These are phyloP conservation scores for Podospora comata DNA, from an alignment of 495 filamentous ascomycete genomes.

Conservation along the genomic window DNA sequence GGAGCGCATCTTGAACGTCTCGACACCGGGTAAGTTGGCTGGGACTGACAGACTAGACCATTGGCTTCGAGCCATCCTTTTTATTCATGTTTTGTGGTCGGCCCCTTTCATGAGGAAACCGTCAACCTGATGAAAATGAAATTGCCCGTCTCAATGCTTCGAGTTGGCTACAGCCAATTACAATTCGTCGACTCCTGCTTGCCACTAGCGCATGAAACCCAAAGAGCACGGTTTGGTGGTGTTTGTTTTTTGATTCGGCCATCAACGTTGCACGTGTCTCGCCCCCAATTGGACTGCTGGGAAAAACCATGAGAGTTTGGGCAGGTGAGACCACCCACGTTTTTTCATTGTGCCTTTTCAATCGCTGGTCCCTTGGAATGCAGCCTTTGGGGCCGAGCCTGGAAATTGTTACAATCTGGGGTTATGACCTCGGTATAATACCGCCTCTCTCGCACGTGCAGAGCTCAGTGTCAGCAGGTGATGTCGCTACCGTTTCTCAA, in stretches of 20 bases:
- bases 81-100: background rate
- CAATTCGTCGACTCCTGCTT: background rate
- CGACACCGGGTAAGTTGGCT: background rate
- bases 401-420: background rate
- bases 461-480: background rate
- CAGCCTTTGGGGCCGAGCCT: background rate
- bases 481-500: background rate
- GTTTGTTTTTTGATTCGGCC: constrained; percentile 1
- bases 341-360: background rate
- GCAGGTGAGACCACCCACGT: background rate
- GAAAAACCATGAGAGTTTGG: background rate
- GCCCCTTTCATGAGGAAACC: background rate
- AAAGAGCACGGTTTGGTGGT: background rate
- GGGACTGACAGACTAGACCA: background rate
- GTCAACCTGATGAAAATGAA: background rate
- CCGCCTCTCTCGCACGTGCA: background rate
- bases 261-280: background rate
- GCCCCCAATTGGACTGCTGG: background rate
- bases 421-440: background rate
- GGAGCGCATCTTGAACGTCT: constrained; percentile 6
- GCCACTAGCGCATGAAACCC: constrained; percentile 9
- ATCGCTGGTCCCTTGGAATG: background rate
- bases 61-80: background rate
- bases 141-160: background rate
- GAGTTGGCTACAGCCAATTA: background rate